A percentile compares a stretch with the other conserved stretches of the same genome.
Evolutionary conservation across 371 early-diverging fungal genomes (phyloP).

Genomic region (Mucor circinelloides): DNA sequence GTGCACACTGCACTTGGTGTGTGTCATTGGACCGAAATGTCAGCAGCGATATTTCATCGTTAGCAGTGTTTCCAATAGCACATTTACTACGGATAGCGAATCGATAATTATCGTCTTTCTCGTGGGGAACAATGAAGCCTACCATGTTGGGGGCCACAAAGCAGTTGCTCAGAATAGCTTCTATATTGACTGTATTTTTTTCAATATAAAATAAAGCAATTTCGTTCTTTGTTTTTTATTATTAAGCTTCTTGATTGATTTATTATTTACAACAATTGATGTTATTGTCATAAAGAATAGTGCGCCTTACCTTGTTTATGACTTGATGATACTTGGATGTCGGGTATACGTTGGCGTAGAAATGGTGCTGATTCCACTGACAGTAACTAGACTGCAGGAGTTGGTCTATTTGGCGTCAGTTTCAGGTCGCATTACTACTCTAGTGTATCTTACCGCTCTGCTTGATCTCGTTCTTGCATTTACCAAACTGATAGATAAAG

Average conservation of each 20-base stretch:
- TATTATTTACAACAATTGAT: not conserved
- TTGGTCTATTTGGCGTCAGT: constrained; percentile 2
- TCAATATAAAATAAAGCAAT: constrained; percentile 24
- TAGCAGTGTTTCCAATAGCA: constrained; percentile 17
- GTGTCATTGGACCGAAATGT: constrained; percentile 8
- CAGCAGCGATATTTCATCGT: constrained; percentile 17
- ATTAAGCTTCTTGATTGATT: not conserved
- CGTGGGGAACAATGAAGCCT: constrained; percentile 23
- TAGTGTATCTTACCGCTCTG: constrained; percentile 7
- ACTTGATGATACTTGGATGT: constrained; percentile 15
- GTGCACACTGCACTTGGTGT: constrained; percentile 14
- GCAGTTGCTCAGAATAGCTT: constrained; percentile 12
- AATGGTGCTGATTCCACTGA: constrained; percentile 26
- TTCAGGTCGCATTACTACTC: not conserved
- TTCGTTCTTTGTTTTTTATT: constrained; percentile 15
- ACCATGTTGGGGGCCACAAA: constrained; percentile 17
- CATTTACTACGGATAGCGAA: constrained; percentile 28
- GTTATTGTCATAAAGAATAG: not conserved
- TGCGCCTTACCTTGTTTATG: constrained; percentile 14
- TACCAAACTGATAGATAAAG: constrained; percentile 25
- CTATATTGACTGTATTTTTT: constrained; percentile 13
- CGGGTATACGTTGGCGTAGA: constrained; percentile 21
- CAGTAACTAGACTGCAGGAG: constrained; percentile 9
- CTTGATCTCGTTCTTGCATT: constrained; percentile 13
- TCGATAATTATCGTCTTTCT: constrained; percentile 13